Evolutionary conservation across 2,329 filamentous ascomycete genomes (phyloP), one percentile per base, ranked within the genome.

Genomic region (Ophiosphaerella herpotricha): DNA sequence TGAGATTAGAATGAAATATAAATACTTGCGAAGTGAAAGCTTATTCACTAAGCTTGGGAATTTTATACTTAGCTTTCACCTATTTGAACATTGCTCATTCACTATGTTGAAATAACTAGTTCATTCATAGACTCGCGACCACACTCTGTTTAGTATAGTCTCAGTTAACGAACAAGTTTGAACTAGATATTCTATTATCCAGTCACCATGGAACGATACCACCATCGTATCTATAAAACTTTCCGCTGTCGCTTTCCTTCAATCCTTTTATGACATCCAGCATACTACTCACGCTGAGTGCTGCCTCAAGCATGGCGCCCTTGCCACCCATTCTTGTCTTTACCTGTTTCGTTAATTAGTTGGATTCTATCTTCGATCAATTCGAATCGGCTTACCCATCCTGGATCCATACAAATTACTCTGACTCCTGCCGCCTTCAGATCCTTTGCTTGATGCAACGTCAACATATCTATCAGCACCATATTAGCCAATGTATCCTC

Each of bases 271-370:
- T 35, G 5, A 70, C 64, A 46, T 74, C 70, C 50, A 76, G 40
- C 72, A 76, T 75, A 11, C 70, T 67, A 21, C 58, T 55, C 45
- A 76, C 72, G 52, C 71, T 74, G 39, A 73, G 67, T 33, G 71
- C 47, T 5, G 69, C 61, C 60, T 73, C 68, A 14, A 76, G 60
- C 56, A 75, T 63, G 23, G 74, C 74, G 3, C 71, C 72, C 33
- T 74, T 70, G 0, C 75, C 76, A 2, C 76, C 76, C 68, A 78
- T 74, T 51, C 74, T 68, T 18, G 75, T 78, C 69, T 74, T 71
- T 21, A 78, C 26, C 26, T 29, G 26, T 29, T 7, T 29, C 6
- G 11, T 7, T 11, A 29, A 11, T 29, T 29, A 29, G 26, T 29
- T 11, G 7, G 6, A 11, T 6, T 11, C 7, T 29, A 11, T 11